A percentile compares a stretch with the other conserved stretches of the same genome.
phyloP scores from a whole-genome alignment of 139 green algal species.

The Chlamydomonas eustigma region DNA sequence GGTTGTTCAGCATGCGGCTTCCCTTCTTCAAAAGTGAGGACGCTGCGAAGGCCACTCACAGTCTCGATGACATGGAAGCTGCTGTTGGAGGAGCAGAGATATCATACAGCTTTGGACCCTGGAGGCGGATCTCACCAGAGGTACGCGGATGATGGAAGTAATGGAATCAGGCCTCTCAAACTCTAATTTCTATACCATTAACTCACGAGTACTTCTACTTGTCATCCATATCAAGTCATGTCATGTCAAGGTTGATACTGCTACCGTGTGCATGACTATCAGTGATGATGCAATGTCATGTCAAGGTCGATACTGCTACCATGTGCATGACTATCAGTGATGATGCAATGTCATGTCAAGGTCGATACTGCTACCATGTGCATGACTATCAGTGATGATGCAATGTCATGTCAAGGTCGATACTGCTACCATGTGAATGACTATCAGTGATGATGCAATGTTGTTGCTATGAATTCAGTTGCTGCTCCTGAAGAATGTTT shows the following conservation, averaged over 20 bases:
- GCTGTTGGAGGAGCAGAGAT: constrained; percentile 22
- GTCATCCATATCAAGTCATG: not conserved
- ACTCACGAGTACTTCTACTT: not conserved
- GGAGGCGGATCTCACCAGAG: constrained; percentile 38
- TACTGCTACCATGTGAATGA: too few relatives aligned
- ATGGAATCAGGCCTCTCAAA: too few relatives aligned
- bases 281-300: not conserved
- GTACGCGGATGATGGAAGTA: constrained; percentile 7
- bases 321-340: not conserved
- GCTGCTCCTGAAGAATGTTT: too few relatives aligned
- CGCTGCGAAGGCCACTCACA: constrained; percentile 11
- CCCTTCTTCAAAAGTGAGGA: not conserved
- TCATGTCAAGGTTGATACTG: not conserved
- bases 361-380: not conserved
- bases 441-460: too few relatives aligned
- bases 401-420: too few relatives aligned
- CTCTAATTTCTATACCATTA: not conserved
- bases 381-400: not conserved
- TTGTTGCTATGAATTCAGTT: too few relatives aligned
- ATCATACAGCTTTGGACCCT: constrained; percentile 39
- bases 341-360: too few relatives aligned
- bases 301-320: not conserved
- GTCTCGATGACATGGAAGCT: constrained; percentile 35
- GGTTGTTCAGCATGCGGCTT: not conserved
- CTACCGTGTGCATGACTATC: not conserved